Evolutionary conservation across 257 asterid genomes (phyloP).

Genomic region (Ballota nigra): DNA sequence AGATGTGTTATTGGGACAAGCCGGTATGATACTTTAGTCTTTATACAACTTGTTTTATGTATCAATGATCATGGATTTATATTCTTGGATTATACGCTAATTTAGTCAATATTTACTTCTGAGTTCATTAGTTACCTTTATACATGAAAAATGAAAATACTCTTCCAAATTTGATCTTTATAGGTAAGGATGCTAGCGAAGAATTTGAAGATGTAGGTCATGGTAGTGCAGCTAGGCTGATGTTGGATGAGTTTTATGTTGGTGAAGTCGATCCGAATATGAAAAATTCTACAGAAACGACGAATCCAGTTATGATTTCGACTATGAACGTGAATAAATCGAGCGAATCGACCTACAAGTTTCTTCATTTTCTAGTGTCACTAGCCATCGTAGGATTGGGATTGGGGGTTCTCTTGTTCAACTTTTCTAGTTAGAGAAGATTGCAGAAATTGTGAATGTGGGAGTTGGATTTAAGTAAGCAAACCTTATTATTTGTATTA

Average conservation of each 20-base stretch:
- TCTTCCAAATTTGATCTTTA: not conserved
- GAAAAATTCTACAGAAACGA: not conserved
- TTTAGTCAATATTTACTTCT: too few species aligned
- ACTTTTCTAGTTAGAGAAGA: conserved; percentile 10
- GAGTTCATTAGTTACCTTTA: too few species aligned
- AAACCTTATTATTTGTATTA: not conserved
- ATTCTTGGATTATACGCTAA: too few species aligned
- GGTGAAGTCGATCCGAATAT: conserved; percentile 55
- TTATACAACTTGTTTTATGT: not conserved
- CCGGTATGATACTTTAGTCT: conserved; percentile 42
- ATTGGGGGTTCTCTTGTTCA: conserved; percentile 27
- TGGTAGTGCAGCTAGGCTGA: conserved; percentile 77
- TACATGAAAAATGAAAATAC: not conserved
- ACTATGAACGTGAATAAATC: conserved; percentile 6
- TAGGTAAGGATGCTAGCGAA: conserved; percentile 73
- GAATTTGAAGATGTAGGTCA: conserved; percentile 81
- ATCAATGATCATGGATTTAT: not conserved
- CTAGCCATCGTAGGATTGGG: conserved; percentile 43
- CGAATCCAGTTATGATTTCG: not conserved
- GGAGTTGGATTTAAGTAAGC: not conserved
- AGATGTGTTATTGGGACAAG: conserved; percentile 50
- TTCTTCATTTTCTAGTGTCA: conserved; percentile 33
- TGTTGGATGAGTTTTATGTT: conserved; percentile 70
- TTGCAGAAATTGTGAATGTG: not conserved
- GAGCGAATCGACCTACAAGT: conserved; percentile 14